Percentiles rank a stretch among this genome's conserved stretches.
These are phyloP conservation scores for Sporodiniella umbellata DNA, from an alignment of 371 early-diverging fungal species.

Conservation along the genomic window DNA sequence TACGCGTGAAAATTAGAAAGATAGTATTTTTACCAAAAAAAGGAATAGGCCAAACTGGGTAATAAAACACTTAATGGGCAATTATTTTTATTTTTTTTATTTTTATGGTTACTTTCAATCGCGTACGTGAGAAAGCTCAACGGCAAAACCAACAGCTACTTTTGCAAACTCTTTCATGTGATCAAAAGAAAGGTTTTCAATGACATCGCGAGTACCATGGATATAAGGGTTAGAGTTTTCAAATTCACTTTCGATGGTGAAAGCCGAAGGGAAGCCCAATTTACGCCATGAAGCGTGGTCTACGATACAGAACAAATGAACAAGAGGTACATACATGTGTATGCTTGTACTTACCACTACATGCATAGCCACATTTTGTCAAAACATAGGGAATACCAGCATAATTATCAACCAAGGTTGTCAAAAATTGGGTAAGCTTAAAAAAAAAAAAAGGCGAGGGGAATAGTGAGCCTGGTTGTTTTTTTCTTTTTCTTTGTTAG, in stretches of 20 bases:
- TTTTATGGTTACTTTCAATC: constrained; percentile 13
- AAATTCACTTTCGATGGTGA: constrained; percentile 80
- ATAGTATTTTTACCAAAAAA: too few species aligned
- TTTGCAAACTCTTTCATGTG: constrained; percentile 87
- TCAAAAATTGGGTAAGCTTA: constrained; percentile 66
- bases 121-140: constrained; percentile 66
- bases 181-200: constrained; percentile 69
- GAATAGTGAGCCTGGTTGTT: too few species aligned
- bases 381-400: constrained; percentile 52
- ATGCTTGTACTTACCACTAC: constrained; percentile 35
- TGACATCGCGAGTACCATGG: constrained; percentile 16
- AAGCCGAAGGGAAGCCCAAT: constrained; percentile 81
- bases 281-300: constrained; percentile 95
- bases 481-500: not conserved
- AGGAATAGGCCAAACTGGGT: too few species aligned
- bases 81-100: not conserved
- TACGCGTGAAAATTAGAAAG: too few species aligned
- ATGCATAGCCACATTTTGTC: constrained; percentile 73
- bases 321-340: too few species aligned
- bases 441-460: not conserved
- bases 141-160: constrained; percentile 79
- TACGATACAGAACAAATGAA: constrained; percentile 30
- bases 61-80: too few species aligned
- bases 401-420: constrained; percentile 45
- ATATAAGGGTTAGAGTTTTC: constrained; percentile 57